These are phyloP conservation scores for Arctostaphylos glauca DNA, from an alignment of 148 eudicot species.

Conservation along the genomic window DNA sequence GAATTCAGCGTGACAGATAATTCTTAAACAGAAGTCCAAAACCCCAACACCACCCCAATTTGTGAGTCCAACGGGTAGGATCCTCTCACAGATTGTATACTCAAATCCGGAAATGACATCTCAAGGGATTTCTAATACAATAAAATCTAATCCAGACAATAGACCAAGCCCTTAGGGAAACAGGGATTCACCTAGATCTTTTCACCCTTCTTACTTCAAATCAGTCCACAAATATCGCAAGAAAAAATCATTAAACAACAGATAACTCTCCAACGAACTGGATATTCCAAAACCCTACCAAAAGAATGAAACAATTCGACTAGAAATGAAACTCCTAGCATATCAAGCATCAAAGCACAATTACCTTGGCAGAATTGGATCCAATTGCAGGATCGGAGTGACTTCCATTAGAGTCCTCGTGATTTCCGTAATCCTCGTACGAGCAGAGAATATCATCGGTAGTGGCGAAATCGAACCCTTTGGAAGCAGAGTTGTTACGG, in stretches of 20 bases:
- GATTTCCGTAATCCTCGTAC: conserved; percentile 68
- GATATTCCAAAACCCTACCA: conserved; percentile 4
- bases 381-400: conserved; percentile 57
- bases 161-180: background rate
- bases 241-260: background rate
- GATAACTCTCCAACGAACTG: background rate
- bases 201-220: conserved; percentile 2
- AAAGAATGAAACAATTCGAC: background rate
- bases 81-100: too few relatives aligned
- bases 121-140: too few relatives aligned
- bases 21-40: background rate
- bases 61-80: background rate
- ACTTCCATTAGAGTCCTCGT: conserved; percentile 49
- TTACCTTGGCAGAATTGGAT: conserved; percentile 60
- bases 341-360: background rate
- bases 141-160: too few relatives aligned
- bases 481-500: conserved; percentile 51
- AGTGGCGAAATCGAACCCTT: conserved; percentile 68
- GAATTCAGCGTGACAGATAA: background rate
- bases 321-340: background rate
- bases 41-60: background rate
- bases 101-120: too few relatives aligned
- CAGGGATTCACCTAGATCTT: background rate
- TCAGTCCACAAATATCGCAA: background rate
- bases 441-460: conserved; percentile 91